These are phyloP conservation scores for Paecilomyces sp. DNA, from an alignment of 2,329 filamentous ascomycete species.

Conservation along the genomic window DNA sequence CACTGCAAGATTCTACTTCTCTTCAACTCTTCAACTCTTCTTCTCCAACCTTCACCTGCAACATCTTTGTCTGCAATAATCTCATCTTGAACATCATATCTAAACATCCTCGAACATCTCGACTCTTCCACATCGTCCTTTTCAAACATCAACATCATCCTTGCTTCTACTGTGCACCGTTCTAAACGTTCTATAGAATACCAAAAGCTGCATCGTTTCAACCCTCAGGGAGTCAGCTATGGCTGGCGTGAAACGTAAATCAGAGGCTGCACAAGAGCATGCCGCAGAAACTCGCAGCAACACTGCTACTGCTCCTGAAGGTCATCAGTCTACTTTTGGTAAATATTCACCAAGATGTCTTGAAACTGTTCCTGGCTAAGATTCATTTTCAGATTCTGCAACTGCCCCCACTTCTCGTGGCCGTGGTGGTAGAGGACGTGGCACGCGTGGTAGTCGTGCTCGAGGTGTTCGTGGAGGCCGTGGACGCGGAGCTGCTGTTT, in stretches of 20 bases:
- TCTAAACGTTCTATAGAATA: neutral
- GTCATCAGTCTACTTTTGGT: neutral
- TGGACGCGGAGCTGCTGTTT: neutral
- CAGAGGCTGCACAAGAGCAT: conserved; percentile 16
- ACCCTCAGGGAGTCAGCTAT: conserved; percentile 16
- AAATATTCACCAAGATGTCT: neutral
- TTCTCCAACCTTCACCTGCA: neutral
- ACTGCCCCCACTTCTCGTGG: neutral
- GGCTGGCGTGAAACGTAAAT: conserved; percentile 30
- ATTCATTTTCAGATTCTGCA: neutral
- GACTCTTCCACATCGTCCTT: neutral
- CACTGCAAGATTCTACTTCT: neutral
- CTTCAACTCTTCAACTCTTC: neutral
- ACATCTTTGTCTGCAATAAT: too few relatives aligned
- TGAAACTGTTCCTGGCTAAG: neutral
- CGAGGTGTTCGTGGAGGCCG: neutral
- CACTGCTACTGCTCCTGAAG: neutral
- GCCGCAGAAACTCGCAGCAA: neutral
- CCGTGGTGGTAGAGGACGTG: neutral
- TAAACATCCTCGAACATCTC: neutral
- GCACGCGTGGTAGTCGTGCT: neutral
- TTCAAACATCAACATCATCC: neutral
- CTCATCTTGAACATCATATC: neutral
- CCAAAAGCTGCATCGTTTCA: neutral
- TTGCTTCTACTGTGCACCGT: neutral